Base-by-base conservation (phyloP, 257 asterid species). In the Fraxinus anomala region DNA sequence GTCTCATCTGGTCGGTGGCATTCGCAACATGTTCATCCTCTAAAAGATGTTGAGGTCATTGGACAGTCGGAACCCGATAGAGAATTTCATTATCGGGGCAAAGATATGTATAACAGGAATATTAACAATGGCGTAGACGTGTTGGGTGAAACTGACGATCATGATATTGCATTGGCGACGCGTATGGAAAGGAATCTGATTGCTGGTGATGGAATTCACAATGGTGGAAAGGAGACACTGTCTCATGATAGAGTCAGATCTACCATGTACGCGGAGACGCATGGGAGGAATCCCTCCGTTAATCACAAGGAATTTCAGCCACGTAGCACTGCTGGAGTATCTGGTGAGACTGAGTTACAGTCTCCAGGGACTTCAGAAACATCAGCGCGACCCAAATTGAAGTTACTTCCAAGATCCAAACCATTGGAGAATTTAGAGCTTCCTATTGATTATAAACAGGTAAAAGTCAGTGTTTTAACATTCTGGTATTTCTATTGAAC, bases 1-100 rank as follows among this genome's bases (percentile, higher is more conserved):
- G 89, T 92, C 79, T 90, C 96, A 37, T 91, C 97, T 54, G 99
- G 99, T 74, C 85, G 99, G 82, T 95, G 99, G 99, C 93, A 86
- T 82, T 87, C 96, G 56, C 96, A 92, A 65, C 92, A 82, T 67
- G 71, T 78, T 81, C 81, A 51, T 73, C 79, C 89, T 76, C 83
- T 34, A 33, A 82, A 86, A 71, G 96, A 94, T 79, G 85, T 81
- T 72, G 89, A 86, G 82, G 84, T 51, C 28, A 9, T 82, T 78
- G 86, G 85, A 74, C 88, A 30, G 66, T 80, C 84, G 1, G 93
- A 83, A 49, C 70, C 77, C 0, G 89, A 81, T 47, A 88, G 74
- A 63, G 90, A 84, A 76, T 73, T 73, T 65, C 83, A 81, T 66
- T 76, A 73, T 76, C 82, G 68, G 77, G 81, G 87, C 44, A 82